Evolutionary conservation across 345 rosid genomes (phyloP), one percentile per base, ranked within the genome.

Genomic region (Geranium rotundifolium): DNA sequence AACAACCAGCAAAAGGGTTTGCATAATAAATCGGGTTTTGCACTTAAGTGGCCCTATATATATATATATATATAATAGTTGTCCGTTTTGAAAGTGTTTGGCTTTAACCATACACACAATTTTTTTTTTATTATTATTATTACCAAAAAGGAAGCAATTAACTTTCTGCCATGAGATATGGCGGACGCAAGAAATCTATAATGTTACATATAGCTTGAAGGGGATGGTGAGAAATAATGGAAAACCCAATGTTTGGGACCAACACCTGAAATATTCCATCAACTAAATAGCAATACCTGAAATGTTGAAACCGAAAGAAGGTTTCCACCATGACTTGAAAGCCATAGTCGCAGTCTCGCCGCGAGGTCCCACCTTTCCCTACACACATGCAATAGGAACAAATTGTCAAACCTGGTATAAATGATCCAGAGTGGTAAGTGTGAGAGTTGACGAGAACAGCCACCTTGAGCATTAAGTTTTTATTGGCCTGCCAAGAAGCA

Each of bases 321-420:
- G 96, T 73, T 87, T 87, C 98, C 95, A 92, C 98, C 98, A 92
- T 8, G 95, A 92, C 84, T 89, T 92, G 77, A 89, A 85, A 58
- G 95, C 91, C 77, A 92, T 64, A 17, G 84, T 71, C 9, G 85
- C 56, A 27, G 96, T 79, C 56, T 96, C 87, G 80, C 93, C 80
- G 17, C 68, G 77, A 69, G 95, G 85, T 66, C 96, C 96, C 29
- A 81, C 31, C 85, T 91, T 91, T 56, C 90, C 96, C 98, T 89
- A 72, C 62, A 75, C 68, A 56, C 34, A 65, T 54, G 3, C 20
- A 27, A 61, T 39, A 7, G 20, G 20, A 17, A 18, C 39, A 10
- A 30, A 16, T 31, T 20, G 61, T 39, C 54, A 23, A 62, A 64
- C 59, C 61, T 19, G 20, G 60, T 54, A 46, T 14, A 46, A 46